Evolutionary conservation across 2,329 filamentous ascomycete species (phyloP), one percentile per base, ranked within the genome.

Genomic region (Pyrenochaeta sp.): DNA sequence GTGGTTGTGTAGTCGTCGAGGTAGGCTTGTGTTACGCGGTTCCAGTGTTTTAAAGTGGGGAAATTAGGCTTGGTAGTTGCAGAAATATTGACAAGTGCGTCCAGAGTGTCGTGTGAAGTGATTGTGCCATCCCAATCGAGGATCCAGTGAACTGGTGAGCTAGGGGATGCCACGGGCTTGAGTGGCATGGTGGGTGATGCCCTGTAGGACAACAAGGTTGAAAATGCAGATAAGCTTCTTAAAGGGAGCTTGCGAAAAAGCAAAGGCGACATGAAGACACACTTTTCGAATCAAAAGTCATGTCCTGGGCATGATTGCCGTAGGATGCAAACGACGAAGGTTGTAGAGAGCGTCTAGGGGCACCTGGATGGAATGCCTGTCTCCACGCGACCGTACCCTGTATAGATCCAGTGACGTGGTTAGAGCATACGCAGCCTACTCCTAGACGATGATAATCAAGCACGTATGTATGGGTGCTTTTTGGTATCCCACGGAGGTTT

Each of bases 61-160:
- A 60, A 56, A 10, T 51, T 51, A 12, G 67, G 63, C 18, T 68
- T 73, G 21, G 48, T 40, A 23, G 69, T 58, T n/a, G 65, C 61
- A 1, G 75, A 71, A 12, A 81, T 74, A 29, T 66, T 63, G 35
- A 75, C 77, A 9, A 82, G 71, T 12, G 77, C 49, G n/a, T 74
- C 61, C 44, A 82, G 73, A 0, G 80, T 81, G 58, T 82, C 80
- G 18, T 70, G 70, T 35, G 64, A 60, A 11, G 79, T 81, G 23
- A 81, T 62, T 0, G 80, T 82, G 49, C 79, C 78, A 58, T 82
- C 80, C 72, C 76, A 82, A 64, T 82, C 80, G 12, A 82, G 64
- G 7, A 81, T 58, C 60, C 77, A 71, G 39, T 75, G 71, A 12
- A 77, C 61, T 15, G 64, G 60, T 15, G 46, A 33, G 31, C 3